Conservation (phyloP, 306 rosid species). For the Coriaria nepalensis region DNA sequence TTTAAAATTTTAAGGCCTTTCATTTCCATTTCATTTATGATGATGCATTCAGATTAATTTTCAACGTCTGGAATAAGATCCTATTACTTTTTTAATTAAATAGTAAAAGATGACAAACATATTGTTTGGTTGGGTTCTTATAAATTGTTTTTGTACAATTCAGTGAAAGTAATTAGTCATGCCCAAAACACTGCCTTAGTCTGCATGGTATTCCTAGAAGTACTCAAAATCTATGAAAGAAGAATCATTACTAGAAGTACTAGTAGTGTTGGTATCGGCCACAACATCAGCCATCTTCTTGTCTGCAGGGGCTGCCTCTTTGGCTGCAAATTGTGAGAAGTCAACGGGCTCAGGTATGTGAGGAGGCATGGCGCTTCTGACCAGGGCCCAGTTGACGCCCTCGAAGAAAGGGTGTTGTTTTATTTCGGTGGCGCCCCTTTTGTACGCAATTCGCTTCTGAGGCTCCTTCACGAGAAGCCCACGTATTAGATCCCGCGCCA, state of each 20-base stretch:
- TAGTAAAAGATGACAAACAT: too few relatives aligned
- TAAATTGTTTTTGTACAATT: too few relatives aligned
- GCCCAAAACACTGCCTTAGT: too few relatives aligned
- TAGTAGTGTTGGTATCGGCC: not conserved
- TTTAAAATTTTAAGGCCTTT: too few relatives aligned
- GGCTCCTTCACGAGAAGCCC: conserved; percentile 82
- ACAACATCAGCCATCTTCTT: conserved; percentile 12
- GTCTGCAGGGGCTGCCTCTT: conserved; percentile 14
- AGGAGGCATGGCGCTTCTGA: conserved; percentile 75
- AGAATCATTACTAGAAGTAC: conserved; percentile 11
- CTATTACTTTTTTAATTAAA: too few relatives aligned
- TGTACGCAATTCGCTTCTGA: conserved; percentile 67
- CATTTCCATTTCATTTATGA: too few relatives aligned
- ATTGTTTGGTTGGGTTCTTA: too few relatives aligned
- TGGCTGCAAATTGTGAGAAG: conserved; percentile 47
- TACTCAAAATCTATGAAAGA: conserved; percentile 33
- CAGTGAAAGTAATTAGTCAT: too few relatives aligned
- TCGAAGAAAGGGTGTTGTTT: conserved; percentile 87
- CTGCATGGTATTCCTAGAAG: conserved; percentile 15
- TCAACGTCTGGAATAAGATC: too few relatives aligned
- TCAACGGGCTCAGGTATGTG: conserved; percentile 61
- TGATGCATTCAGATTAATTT: too few relatives aligned
- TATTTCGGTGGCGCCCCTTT: conserved; percentile 77
- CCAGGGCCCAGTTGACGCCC: conserved; percentile 87
- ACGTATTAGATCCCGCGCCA: conserved; percentile 56